Conservation (phyloP, 805 yeast genomes). For the Wickerhamomyces bisporus region DNA sequence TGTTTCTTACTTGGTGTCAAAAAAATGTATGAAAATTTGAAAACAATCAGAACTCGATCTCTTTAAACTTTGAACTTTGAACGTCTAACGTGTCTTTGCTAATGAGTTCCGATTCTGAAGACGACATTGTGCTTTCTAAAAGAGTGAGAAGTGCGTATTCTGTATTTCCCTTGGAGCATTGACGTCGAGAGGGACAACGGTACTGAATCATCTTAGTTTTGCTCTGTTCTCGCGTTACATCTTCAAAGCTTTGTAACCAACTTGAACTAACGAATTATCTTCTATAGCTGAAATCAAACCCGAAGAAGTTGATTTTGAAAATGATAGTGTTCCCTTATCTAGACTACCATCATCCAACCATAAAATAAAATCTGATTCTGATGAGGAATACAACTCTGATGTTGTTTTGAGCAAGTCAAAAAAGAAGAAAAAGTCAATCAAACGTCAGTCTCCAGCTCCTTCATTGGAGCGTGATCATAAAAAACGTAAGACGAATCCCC, state of each 20-base stretch:
- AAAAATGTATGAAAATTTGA: background rate
- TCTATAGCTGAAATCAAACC: background rate
- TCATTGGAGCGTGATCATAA: constrained; percentile 3
- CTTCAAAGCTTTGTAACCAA: no score
- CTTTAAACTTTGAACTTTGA: no score
- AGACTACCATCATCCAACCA: background rate
- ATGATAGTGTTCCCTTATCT: constrained; percentile 19
- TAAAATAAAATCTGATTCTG: background rate
- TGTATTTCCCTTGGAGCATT: no score
- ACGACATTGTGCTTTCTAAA: constrained; percentile 25
- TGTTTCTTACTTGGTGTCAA: background rate
- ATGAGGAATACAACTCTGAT: constrained; percentile 24
- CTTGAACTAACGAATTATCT: no score
- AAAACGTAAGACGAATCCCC: background rate
- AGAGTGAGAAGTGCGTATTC: constrained; percentile 18
- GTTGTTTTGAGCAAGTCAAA: constrained; percentile 12
- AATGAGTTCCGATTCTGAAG: constrained; percentile 29
- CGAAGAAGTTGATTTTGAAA: constrained; percentile 15
- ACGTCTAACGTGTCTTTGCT: no score
- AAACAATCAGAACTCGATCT: background rate
- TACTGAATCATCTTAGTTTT: no score
- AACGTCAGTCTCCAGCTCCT: constrained; percentile 7
- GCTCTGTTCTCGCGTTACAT: no score
- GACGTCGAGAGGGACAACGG: no score
- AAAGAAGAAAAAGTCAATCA: constrained; percentile 7